Conservation (phyloP, 1,284 basidiomycete genomes). For the Naganishia albida region DNA sequence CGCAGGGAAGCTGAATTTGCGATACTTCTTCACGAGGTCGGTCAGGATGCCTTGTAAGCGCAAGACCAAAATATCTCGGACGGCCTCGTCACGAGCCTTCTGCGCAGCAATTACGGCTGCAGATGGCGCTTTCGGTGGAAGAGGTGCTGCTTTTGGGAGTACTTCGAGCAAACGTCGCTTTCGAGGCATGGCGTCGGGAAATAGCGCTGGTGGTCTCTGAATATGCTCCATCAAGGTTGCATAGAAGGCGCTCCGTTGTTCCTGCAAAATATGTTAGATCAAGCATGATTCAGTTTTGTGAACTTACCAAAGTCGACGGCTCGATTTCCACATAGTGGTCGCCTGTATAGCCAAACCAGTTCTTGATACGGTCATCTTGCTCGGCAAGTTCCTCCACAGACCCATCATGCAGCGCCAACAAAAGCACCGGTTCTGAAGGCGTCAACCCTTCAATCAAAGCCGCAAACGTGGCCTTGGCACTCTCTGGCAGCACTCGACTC, state of each 20-base stretch:
- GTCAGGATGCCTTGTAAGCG: constrained; percentile 81
- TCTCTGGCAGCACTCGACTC: constrained; percentile 81
- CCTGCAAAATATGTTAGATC: constrained; percentile 34
- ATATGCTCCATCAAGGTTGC: constrained; percentile 68
- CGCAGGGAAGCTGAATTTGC: constrained; percentile 66
- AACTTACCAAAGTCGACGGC: constrained; percentile 56
- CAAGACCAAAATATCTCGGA: constrained; percentile 81
- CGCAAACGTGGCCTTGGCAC: constrained; percentile 78
- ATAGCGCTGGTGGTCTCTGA: constrained; percentile 75
- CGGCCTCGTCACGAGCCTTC: constrained; percentile 74
- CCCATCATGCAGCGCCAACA: constrained; percentile 86
- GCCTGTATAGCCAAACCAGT: constrained; percentile 83
- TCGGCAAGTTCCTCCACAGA: constrained; percentile 57
- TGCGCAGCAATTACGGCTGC: constrained; percentile 81
- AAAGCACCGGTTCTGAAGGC: constrained; percentile 86
- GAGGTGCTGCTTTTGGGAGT: constrained; percentile 83
- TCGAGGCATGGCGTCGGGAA: constrained; percentile 85
- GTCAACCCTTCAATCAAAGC: constrained; percentile 87
- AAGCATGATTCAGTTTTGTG: background rate
- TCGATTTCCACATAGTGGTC: constrained; percentile 72
- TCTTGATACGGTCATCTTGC: constrained; percentile 77
- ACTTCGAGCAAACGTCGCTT: constrained; percentile 81
- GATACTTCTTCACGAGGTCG: constrained; percentile 90
- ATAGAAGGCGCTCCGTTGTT: constrained; percentile 78
- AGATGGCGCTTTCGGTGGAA: constrained; percentile 80